Evolutionary conservation across 1,284 basidiomycete genomes (phyloP), one percentile per base, ranked within the genome.

Genomic region (Microstroma glucosiphilum): DNA sequence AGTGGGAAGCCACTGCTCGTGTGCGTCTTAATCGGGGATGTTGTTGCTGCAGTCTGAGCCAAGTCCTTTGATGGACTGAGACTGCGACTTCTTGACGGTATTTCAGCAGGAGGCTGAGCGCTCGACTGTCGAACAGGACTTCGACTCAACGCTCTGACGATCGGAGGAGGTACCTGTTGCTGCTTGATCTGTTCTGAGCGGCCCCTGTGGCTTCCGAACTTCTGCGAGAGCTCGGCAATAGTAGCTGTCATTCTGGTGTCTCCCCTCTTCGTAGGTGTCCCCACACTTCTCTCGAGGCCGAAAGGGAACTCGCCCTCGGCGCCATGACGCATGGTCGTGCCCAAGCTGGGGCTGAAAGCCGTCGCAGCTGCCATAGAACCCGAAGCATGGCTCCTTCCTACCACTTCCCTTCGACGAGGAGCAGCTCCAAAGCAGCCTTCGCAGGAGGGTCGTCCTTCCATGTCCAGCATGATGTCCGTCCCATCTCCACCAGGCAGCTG

Each of bases 211-310:
- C 21, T 48, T 6, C 43, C 43, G 13, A 73, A 61, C 49, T 66
- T 65, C 30, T 63, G 66, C 8, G 72, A 70, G 1, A 75, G 64
- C 60, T 72, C 71, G 17, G 67, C 71, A 40, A 75, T 72, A 13
- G 71, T 69, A 2, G 69, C 71, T 1, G 70, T 70, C 70, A 72
- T 72, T 48, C 21, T 48, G 43, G 17, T 17, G 21, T 48, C 43
- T 6, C 43, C 43, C 17, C 13, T 48, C 17, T 12, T 17, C 15
- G 21, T 48, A 48, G 43, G 43, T 6, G 43, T 21, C 12, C 21
- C 43, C 17, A 6, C 13, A n/a, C 17, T n/a, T 6, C 6, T 48
- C 17, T 48, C 43, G 6, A 48, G 43, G 3, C 21, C 43, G 43
- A 48, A 21, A 3, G 43, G 15, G 43, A 48, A 48, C 43, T 48